These are phyloP conservation scores for Yamadazyma paraphyllophila DNA, from an alignment of 805 yeast genomes.

Conservation along the genomic window DNA sequence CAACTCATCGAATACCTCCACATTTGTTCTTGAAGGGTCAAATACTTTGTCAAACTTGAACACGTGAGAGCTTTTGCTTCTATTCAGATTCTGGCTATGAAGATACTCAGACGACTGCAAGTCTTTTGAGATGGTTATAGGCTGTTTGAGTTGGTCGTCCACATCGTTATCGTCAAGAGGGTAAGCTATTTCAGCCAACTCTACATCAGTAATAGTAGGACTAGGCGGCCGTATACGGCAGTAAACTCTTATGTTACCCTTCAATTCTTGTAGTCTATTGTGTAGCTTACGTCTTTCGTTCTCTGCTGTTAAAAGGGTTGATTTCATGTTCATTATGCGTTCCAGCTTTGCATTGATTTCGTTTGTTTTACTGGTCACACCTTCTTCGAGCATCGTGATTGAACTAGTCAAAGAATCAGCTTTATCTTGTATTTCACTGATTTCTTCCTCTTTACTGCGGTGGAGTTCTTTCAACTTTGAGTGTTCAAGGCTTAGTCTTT, in stretches of 20 bases:
- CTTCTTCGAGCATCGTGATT: conserved; percentile 47
- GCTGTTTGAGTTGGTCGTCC: conserved; percentile 36
- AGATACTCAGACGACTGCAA: conserved; percentile 6
- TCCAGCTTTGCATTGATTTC: conserved; percentile 5
- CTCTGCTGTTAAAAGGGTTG: conserved; percentile 49
- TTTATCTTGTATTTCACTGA: conserved; percentile 3
- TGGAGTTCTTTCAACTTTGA: not conserved
- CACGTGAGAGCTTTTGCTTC: conserved; percentile 15
- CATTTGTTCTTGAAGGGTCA: conserved; percentile 49
- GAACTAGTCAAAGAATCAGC: conserved; percentile 5
- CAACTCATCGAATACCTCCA: conserved; percentile 74
- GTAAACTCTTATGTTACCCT: conserved; percentile 89
- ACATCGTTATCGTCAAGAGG: conserved; percentile 21
- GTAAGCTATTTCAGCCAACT: conserved; percentile 10
- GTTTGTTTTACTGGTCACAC: conserved; percentile 9
- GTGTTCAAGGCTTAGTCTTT: not conserved
- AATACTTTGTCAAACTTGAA: conserved; percentile 84
- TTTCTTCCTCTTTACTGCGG: conserved; percentile 6
- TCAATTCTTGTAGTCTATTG: conserved; percentile 74
- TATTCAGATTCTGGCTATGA: not conserved
- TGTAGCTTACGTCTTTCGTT: conserved; percentile 61
- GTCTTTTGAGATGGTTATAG: conserved; percentile 26
- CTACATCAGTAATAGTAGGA: not conserved
- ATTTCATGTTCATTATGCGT: conserved; percentile 19
- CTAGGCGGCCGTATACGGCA: conserved; percentile 73